These are phyloP conservation scores for Fagopyrum tataricum DNA, from an alignment of 148 eudicot species.

Conservation along the genomic window DNA sequence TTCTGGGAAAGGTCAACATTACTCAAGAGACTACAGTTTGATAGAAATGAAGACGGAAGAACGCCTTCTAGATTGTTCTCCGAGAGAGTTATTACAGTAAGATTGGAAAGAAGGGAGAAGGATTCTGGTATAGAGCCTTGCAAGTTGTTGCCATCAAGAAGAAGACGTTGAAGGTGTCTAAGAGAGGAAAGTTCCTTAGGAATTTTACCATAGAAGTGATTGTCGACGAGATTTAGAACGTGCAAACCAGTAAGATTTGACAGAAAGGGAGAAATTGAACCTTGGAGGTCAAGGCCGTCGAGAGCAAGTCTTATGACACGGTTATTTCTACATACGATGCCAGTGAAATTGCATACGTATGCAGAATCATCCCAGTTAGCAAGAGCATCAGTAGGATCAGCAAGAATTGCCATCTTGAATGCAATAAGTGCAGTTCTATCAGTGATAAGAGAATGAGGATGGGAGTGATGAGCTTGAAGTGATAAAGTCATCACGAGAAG, in stretches of 20 bases:
- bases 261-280: background rate
- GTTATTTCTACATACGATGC: background rate
- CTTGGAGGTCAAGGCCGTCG: background rate
- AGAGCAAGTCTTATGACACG: background rate
- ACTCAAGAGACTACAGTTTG: constrained; percentile 1
- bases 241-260: background rate
- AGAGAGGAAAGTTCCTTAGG: background rate
- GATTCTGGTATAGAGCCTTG: constrained; percentile 1
- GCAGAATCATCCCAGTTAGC: background rate
- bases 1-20: constrained; percentile 5
- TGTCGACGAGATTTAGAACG: background rate
- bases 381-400: background rate
- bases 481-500: background rate
- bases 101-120: constrained; percentile 1
- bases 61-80: background rate
- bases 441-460: background rate
- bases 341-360: constrained; percentile 1
- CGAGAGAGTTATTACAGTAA: background rate
- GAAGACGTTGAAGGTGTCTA: background rate
- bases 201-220: background rate
- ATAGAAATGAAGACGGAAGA: background rate
- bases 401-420: background rate
- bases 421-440: constrained; percentile 1
- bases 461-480: background rate
- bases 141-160: background rate